Conservation (phyloP, 2,329 filamentous ascomycete species). For the Phialocephala sp. region DNA sequence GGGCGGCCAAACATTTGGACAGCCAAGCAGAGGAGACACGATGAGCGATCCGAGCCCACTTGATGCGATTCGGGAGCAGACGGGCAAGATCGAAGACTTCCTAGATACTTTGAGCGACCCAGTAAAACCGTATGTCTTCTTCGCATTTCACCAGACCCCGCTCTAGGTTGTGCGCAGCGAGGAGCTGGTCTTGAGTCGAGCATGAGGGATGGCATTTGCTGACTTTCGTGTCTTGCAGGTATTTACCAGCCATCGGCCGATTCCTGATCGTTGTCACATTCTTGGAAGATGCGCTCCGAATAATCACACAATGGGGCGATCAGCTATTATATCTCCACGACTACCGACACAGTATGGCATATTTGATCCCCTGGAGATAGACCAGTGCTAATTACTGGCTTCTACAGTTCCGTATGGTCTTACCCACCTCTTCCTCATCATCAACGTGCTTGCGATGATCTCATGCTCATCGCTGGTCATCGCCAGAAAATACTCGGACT, state of each 20-base stretch:
- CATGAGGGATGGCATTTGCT: conserved; percentile 21
- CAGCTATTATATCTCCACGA: conserved; percentile 92
- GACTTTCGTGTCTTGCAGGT: conserved; percentile 58
- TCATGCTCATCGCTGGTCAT: conserved; percentile 86
- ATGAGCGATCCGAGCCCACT: conserved; percentile 54
- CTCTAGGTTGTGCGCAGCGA: conserved; percentile 3
- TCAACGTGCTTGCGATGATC: conserved; percentile 89
- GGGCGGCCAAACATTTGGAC: conserved; percentile 46
- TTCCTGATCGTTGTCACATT: conserved; percentile 99
- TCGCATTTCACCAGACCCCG: conserved; percentile 21
- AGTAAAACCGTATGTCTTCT: conserved; percentile 83
- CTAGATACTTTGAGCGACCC: conserved; percentile 88
- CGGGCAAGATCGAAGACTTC: conserved; percentile 96
- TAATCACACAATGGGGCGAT: conserved; percentile 96
- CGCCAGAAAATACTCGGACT: conserved; percentile 88
- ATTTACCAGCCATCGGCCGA: conserved; percentile 91
- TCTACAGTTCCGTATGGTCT: conserved; percentile 79
- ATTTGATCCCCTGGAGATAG: neutral
- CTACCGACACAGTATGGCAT: conserved; percentile 80
- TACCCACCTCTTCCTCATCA: conserved; percentile 89
- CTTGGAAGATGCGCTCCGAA: conserved; percentile 93
- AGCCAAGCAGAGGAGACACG: conserved; percentile 42
- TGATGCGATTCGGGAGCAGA: conserved; percentile 90
- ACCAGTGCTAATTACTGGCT: conserved; percentile 28
- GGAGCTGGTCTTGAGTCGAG: neutral